These are phyloP conservation scores for Candida boidinii DNA, from an alignment of 805 yeast species.

Conservation along the genomic window DNA sequence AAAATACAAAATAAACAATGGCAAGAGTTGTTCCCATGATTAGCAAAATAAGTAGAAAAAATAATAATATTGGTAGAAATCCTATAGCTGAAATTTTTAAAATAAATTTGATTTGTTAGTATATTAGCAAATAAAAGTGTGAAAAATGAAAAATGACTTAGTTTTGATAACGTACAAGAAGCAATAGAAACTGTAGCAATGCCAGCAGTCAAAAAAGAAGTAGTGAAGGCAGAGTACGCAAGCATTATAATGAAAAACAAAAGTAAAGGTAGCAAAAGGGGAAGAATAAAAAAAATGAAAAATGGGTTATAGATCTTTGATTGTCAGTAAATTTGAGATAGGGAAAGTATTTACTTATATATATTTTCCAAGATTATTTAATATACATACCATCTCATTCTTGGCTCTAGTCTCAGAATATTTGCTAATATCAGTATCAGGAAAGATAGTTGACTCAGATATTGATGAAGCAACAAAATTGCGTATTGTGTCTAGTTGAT, in stretches of 20 bases:
- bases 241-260: constrained; percentile 8
- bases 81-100: constrained; percentile 13
- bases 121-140: not conserved
- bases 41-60: constrained; percentile 9
- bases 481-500: no score
- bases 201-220: constrained; percentile 11
- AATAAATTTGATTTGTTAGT: not conserved
- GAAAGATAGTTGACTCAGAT: no score
- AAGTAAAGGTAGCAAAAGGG: no score
- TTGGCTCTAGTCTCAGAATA: no score
- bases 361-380: no score
- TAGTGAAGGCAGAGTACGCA: constrained; percentile 8
- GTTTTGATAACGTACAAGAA: constrained; percentile 7
- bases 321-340: no score
- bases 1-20: constrained; percentile 5
- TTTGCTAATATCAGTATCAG: no score
- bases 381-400: no score
- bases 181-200: constrained; percentile 6
- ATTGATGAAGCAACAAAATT: no score
- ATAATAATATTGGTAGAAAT: constrained; percentile 15
- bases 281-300: no score
- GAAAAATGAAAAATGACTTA: not conserved
- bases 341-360: no score
- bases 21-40: constrained; percentile 7
- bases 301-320: no score